A percentile compares a stretch with the other conserved stretches of the same genome.
Evolutionary conservation across 192 early-diverging fungal genomes (phyloP).

Genomic region (Podila verticillata): DNA sequence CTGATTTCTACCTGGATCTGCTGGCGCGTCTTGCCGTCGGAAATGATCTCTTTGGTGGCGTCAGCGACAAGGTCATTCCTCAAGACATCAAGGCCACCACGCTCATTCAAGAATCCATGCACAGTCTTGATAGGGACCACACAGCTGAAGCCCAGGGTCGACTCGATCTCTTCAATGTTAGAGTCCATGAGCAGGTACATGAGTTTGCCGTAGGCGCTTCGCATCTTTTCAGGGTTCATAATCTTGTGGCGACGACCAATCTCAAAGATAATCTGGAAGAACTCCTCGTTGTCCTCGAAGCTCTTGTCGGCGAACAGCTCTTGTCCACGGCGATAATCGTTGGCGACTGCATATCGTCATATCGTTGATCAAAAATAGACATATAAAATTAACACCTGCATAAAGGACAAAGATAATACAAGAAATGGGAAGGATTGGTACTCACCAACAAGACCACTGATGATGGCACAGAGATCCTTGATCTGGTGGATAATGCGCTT

Average conservation of each 20-base stretch:
- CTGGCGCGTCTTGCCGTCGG: slow-evolving; percentile 69
- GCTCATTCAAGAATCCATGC: slow-evolving; percentile 74
- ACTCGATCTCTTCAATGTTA: slow-evolving; percentile 74
- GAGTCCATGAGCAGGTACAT: slow-evolving; percentile 91
- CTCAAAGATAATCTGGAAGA: slow-evolving; percentile 78
- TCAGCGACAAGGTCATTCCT: slow-evolving; percentile 80
- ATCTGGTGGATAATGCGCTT: slow-evolving; percentile 95
- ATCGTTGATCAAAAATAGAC: not conserved
- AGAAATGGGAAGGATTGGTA: slow-evolving; percentile 11
- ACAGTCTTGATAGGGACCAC: slow-evolving; percentile 93
- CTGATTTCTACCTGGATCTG: slow-evolving; percentile 88
- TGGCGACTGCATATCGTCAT: slow-evolving; percentile 54
- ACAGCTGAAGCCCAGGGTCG: slow-evolving; percentile 82
- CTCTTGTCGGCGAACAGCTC: slow-evolving; percentile 73
- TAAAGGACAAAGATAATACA: not conserved
- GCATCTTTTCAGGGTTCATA: slow-evolving; percentile 98
- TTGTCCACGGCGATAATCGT: slow-evolving; percentile 86
- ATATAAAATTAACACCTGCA: not conserved
- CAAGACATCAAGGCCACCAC: slow-evolving; percentile 72
- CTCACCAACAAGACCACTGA: slow-evolving; percentile 87
- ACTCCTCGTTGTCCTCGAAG: slow-evolving; percentile 79
- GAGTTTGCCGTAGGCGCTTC: slow-evolving; percentile 94
- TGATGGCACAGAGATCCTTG: slow-evolving; percentile 94
- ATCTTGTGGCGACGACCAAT: slow-evolving; percentile 86
- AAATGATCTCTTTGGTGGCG: slow-evolving; percentile 79